Evolutionary conservation across 306 rosid genomes (phyloP).

Genomic region (Canavalia gladiata): DNA sequence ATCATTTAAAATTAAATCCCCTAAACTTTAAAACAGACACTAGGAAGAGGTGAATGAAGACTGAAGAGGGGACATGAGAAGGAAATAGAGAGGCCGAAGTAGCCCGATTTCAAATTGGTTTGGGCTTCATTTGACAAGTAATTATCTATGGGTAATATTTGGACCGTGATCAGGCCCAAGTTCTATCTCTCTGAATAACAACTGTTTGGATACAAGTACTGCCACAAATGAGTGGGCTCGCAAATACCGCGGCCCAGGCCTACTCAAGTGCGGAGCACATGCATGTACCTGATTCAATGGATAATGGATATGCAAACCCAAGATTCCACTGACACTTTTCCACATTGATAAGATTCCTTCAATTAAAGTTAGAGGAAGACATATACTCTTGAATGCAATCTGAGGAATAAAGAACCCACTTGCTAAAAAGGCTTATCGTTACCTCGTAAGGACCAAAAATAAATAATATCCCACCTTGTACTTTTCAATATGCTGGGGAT

Average conservation of each 20-base stretch:
- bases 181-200: neutral
- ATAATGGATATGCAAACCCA: neutral
- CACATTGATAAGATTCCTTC: neutral
- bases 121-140: neutral
- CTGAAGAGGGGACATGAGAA: too few species aligned
- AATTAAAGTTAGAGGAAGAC: conserved; percentile 10
- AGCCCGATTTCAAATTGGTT: neutral
- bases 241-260: neutral
- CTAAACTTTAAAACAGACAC: too few species aligned
- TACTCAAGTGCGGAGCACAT: neutral
- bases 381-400: neutral
- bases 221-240: neutral
- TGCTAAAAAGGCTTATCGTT: conserved; percentile 21
- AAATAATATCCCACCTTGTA: neutral
- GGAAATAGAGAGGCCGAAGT: too few species aligned
- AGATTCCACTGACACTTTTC: neutral
- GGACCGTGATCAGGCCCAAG: neutral
- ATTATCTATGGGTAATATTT: too few species aligned
- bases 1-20: too few species aligned
- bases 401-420: conserved; percentile 14
- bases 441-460: neutral
- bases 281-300: neutral
- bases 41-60: too few species aligned
- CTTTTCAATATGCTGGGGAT: neutral
- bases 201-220: neutral